Base-by-base conservation (phyloP, 2,329 filamentous ascomycete species). In the Penicillium hordei region DNA sequence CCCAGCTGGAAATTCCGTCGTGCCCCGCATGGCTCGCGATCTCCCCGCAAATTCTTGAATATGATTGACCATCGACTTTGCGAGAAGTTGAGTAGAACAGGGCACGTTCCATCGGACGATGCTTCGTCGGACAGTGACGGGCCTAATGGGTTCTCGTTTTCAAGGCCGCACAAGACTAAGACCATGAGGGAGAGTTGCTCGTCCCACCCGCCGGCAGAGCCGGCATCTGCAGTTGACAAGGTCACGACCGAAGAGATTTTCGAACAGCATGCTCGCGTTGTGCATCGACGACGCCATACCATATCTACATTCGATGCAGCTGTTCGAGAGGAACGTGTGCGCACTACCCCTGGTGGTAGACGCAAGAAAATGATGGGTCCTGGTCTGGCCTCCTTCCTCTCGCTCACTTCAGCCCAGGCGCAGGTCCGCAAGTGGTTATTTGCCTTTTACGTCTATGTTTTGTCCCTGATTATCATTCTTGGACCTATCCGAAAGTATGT, bases 1-100 rank as follows among this genome's bases (percentile, higher is more conserved):
- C 94, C 94, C 2, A 91, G 87, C 66, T 97, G 93, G 91, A 89
- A 93, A 43, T 93, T 97, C 67, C 84, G 86, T 65, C 85, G 87
- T 55, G 77, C 81, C 19, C 72, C 77, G 1, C 71, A 69, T 31
- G 67, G 65, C 5, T 68, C 71, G 55, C 74, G 76, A 64, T 72
- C 75, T 56, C 60, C 69, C 36, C 66, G 72, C 60, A 60, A 71
- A 65, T 63, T 79, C 63, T 68, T 81, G 65, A 74, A 76, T 60
- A 52, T 75, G 65, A 72, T 76, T 56, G 68, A 79, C 63, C 64
- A 76, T 61, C 64, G 82, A 57, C 73, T 81, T 0, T 81, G 82
- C 68, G 76, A 79, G 43, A 78, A 76, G 34, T 71, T 86, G 52
- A 82, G 77, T 53, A 72, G 76, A 51, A 65, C 72, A 5, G 70